Percentiles rank a stretch among this genome's conserved stretches.
Evolutionary conservation across 768 basidiomycete species (phyloP).

Genomic region (Suillus placidus): DNA sequence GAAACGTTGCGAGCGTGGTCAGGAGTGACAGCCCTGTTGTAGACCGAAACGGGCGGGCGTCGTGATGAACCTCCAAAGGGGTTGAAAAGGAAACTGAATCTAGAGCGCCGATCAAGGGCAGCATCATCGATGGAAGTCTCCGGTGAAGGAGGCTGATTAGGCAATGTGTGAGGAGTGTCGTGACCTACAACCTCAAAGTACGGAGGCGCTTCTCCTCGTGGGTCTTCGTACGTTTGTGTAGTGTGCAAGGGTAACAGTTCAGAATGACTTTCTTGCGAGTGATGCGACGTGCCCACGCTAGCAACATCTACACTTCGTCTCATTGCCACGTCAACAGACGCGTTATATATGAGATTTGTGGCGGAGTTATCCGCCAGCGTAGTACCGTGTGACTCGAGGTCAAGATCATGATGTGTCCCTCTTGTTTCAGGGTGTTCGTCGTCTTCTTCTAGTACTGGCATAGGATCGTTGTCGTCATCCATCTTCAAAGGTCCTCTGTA

Average conservation of each 20-base stretch:
- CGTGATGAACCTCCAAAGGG: constrained; percentile 36
- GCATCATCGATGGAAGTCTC: neutral
- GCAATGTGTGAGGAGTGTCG: constrained; percentile 16
- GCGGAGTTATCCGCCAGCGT: constrained; percentile 23
- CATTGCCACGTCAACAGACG: constrained; percentile 6
- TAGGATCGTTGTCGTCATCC: constrained; percentile 25
- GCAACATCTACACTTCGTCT: constrained; percentile 20
- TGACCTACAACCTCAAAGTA: constrained; percentile 59
- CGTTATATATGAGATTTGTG: constrained; percentile 23
- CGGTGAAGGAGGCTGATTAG: constrained; percentile 20
- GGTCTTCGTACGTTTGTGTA: constrained; percentile 29
- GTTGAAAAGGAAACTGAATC: constrained; percentile 51
- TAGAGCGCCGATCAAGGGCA: constrained; percentile 40
- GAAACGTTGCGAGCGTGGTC: constrained; percentile 21
- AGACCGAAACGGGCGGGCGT: constrained; percentile 15
- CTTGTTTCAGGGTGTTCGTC: constrained; percentile 23
- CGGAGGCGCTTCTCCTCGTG: constrained; percentile 66
- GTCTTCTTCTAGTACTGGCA: constrained; percentile 25
- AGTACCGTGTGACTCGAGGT: constrained; percentile 29
- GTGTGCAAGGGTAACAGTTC: constrained; percentile 24
- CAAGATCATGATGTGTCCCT: constrained; percentile 19
- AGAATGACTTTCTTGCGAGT: constrained; percentile 24
- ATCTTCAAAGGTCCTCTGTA: constrained; percentile 30
- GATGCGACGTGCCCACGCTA: constrained; percentile 22
- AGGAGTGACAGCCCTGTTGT: constrained; percentile 26